Evolutionary conservation across 129 eudicot species (phyloP).

Genomic region (Escallonia herrerae): DNA sequence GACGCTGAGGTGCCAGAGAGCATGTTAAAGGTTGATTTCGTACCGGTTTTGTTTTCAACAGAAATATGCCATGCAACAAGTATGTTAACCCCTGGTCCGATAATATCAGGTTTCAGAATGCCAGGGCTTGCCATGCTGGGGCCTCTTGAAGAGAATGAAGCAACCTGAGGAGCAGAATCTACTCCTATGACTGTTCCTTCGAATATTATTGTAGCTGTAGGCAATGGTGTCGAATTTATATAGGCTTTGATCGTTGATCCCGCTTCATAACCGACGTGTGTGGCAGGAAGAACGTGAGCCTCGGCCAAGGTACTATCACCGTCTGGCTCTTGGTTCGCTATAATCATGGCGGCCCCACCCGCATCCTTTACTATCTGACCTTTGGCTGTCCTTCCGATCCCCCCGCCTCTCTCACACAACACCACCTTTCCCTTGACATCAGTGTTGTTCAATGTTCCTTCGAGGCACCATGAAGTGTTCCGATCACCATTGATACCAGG

Average conservation of each 20-base stretch:
- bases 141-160: conserved; percentile 20
- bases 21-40: conserved; percentile 10
- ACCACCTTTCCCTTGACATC: conserved; percentile 20
- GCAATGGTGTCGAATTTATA: conserved; percentile 7
- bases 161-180: conserved; percentile 11
- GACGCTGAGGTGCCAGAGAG: conserved; percentile 26
- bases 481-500: not conserved
- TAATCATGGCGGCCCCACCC: conserved; percentile 32
- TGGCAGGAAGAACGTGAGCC: conserved; percentile 25
- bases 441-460: not conserved
- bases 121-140: conserved; percentile 16
- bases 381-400: conserved; percentile 4
- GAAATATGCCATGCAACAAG: conserved; percentile 26
- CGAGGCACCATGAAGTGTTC: not conserved
- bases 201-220: conserved; percentile 18
- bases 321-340: not conserved
- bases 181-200: conserved; percentile 23
- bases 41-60: conserved; percentile 9
- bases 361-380: conserved; percentile 21
- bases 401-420: conserved; percentile 12
- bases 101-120: conserved; percentile 27
- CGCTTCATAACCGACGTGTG: conserved; percentile 2
- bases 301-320: conserved; percentile 15
- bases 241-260: conserved; percentile 4
- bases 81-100: conserved; percentile 23